Evolutionary conservation across 1,284 basidiomycete genomes (phyloP).

Genomic region (Rhizoctonia solani): DNA sequence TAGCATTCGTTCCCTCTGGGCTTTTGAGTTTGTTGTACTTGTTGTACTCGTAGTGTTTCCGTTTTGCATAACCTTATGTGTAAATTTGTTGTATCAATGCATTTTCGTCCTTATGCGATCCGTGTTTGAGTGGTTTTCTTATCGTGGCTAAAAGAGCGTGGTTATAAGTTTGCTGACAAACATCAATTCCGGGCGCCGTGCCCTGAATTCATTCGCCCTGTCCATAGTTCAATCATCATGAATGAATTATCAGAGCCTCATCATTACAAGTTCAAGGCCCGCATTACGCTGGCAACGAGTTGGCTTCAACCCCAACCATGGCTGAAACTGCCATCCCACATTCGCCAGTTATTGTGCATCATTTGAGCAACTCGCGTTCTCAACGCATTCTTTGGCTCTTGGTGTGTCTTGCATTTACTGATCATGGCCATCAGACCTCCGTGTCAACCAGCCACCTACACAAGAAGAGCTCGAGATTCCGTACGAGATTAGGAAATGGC

Average conservation of each 20-base stretch:
- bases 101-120: background rate
- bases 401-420: too few relatives aligned
- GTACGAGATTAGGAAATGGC: constrained; percentile 45
- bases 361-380: constrained; percentile 57
- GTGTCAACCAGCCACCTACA: too few relatives aligned
- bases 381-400: constrained; percentile 61
- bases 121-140: too few relatives aligned
- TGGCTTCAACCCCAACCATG: background rate
- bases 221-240: too few relatives aligned
- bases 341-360: constrained; percentile 50
- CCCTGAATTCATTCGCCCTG: too few relatives aligned
- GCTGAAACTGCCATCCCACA: background rate
- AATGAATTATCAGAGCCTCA: too few relatives aligned
- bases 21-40: background rate
- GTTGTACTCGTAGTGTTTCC: background rate
- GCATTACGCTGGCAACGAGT: too few relatives aligned
- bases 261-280: too few relatives aligned
- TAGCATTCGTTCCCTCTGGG: background rate
- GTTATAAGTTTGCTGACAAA: too few relatives aligned
- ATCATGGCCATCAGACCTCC: too few relatives aligned
- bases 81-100: background rate
- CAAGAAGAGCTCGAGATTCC: constrained; percentile 19
- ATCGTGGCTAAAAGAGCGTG: too few relatives aligned
- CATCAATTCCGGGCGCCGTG: too few relatives aligned
- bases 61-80: background rate